Percentiles rank a stretch among this genome's conserved stretches.
Evolutionary conservation across 2,329 filamentous ascomycete genomes (phyloP).

Genomic region (Gliomastix tumulicola): DNA sequence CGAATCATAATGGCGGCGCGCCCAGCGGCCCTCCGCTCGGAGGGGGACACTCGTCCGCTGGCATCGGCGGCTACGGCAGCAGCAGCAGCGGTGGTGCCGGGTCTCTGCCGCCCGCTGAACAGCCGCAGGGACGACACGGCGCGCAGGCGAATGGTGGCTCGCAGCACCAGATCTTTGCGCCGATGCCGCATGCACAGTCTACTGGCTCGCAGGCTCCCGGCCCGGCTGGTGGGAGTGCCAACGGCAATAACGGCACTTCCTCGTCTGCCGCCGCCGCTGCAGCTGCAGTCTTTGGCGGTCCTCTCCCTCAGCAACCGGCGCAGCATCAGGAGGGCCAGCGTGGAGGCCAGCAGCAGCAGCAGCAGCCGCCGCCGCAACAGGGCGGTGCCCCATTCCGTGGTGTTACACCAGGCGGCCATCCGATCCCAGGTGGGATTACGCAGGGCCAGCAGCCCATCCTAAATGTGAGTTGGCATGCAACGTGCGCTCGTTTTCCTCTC

Average conservation of each 20-base stretch:
- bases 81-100: slow-evolving; percentile 49
- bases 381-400: slow-evolving; percentile 38
- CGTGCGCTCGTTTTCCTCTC: too few relatives aligned
- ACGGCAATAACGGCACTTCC: too few relatives aligned
- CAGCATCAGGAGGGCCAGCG: too few relatives aligned
- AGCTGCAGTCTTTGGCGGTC: slow-evolving; percentile 62
- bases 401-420: slow-evolving; percentile 28
- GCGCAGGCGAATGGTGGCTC: slow-evolving; percentile 37
- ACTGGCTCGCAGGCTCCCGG: slow-evolving; percentile 46
- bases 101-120: slow-evolving; percentile 41
- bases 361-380: slow-evolving; percentile 35
- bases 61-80: slow-evolving; percentile 40
- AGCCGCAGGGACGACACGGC: slow-evolving; percentile 44
- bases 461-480: slow-evolving; percentile 47
- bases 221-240: too few relatives aligned
- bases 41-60: slow-evolving; percentile 24
- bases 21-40: slow-evolving; percentile 15
- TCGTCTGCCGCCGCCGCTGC: slow-evolving; percentile 51
- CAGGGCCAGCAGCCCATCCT: slow-evolving; percentile 36
- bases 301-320: slow-evolving; percentile 53
- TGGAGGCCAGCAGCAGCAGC: slow-evolving; percentile 26
- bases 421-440: slow-evolving; percentile 28
- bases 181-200: slow-evolving; percentile 42
- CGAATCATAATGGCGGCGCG: slow-evolving; percentile 59
- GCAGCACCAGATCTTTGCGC: slow-evolving; percentile 52